Percentiles rank a stretch among this genome's conserved stretches.
Conservation (phyloP, 164 flowering plant genomes). For the Brasenia schreberi region DNA sequence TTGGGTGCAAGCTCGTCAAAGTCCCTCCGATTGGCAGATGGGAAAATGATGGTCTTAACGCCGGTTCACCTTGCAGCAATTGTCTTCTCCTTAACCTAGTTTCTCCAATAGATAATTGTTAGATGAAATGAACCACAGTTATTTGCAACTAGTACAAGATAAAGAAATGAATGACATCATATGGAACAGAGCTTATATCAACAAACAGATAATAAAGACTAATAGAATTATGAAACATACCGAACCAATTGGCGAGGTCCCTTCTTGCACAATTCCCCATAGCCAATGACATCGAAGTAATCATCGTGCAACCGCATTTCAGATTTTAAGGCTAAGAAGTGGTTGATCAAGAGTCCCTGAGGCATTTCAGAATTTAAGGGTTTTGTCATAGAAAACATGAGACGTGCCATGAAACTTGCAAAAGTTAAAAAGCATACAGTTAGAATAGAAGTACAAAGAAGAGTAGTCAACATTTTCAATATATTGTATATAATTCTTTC, state of each 20-base stretch:
- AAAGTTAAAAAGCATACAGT: no score
- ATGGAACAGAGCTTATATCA: neutral
- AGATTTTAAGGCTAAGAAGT: no score
- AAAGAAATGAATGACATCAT: neutral
- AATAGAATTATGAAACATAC: slow-evolving; percentile 26
- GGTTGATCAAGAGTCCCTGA: no score
- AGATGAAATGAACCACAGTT: neutral
- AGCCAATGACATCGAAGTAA: slow-evolving; percentile 87
- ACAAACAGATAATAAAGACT: neutral
- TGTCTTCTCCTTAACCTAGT: slow-evolving; percentile 95
- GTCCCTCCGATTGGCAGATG: slow-evolving; percentile 80
- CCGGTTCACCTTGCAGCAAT: slow-evolving; percentile 91
- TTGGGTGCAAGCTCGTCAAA: slow-evolving; percentile 81
- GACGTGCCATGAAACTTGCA: no score
- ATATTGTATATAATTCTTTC: no score
- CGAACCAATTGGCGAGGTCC: slow-evolving; percentile 98
- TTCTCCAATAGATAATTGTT: neutral
- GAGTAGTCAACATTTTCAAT: no score
- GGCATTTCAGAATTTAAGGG: no score
- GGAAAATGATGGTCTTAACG: slow-evolving; percentile 81
- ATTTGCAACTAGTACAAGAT: neutral
- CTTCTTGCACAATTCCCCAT: slow-evolving; percentile 65
- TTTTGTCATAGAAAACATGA: no score
- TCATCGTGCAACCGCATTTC: slow-evolving; percentile 99
- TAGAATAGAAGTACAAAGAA: no score